Base-by-base conservation (phyloP, 345 rosid genomes). In the Aurinia saxatilis region DNA sequence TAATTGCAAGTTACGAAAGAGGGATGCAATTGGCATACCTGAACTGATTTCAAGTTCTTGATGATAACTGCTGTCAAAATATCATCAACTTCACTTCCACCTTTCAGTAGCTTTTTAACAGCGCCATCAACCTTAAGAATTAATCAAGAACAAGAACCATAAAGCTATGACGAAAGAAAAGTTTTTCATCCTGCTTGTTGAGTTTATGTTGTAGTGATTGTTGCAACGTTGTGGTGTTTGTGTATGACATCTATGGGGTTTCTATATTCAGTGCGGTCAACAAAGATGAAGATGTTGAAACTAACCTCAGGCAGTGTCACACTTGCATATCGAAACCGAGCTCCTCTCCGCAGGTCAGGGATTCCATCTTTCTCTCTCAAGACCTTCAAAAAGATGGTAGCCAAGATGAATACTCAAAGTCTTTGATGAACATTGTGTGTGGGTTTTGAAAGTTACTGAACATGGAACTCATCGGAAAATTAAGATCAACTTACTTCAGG, bases 341-440 rank as follows among this genome's bases (percentile, higher is more conserved):
- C 88, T 31, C 63, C 70, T 70, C 92, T 79, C 17, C 99, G 79
- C 61, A 93, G 91, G 82, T 93, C 95, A 34, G 99, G 99, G 73
- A 93, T 71, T 45, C 99, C 99, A 63, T 87, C 90, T 77, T 72
- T 78, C 72, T 87, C 90, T 82, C 96, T 85, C 63, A 93, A 51
- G 57, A 67, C 81, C 99, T 87, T 76, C 40, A 62, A 56, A 19
- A 46, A 31, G 5, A 48, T n/a, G 23, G 47, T 9, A 52, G 64
- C 53, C 53, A 2, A 34, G 15, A 50, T 37, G 31, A 65, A 5
- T 12, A 53, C n/a, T 15, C 30, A 25, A 60, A 60, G 35, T 64
- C 51, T 10, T 40, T 30, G 1, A 67, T 42, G 38, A 41, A 35
- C 35, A 54, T 19, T 31, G 33, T 47, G 39, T 29, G 57, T 21